Evolutionary conservation across 2,329 filamentous ascomycete species (phyloP), one percentile per base, ranked within the genome.

Genomic region (Cordyceps militaris): DNA sequence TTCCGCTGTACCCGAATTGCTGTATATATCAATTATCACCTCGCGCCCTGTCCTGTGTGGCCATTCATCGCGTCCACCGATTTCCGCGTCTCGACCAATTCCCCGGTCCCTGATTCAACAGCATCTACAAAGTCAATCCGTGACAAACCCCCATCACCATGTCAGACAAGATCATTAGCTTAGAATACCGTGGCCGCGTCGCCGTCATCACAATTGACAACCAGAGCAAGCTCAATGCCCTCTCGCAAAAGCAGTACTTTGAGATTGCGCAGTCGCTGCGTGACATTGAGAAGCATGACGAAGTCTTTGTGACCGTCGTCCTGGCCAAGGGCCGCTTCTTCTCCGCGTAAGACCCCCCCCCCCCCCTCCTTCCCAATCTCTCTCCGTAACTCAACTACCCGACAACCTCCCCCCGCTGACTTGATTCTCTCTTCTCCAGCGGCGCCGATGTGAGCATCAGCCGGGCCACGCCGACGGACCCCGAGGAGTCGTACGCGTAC

Each of bases 131-230:
- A n/a, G 4, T 19, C 23, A n/a, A 10, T 28, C 23, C 14, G 23
- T 14, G 3, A 28, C 24, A 11, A 9, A 24, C 1, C 38, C 10
- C 26, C n/a, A 2, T 13, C 21, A 32, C 23, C 23, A 56, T 56
- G 53, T 1, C 32, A 5, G 53, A 49, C 43, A 50, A 59, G 26
- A 65, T 71, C 63, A 67, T 76, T 62, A 64, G 60, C 9, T 60
- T 76, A 59, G 73, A 76, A 60, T 74, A 74, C 63, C 72, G 67
- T 55, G 73, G 71, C 55, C 73, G 73, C 62, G 67, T 75, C 16
- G 74, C 93, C 67, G 83, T 92, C 68, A 86, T 99, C 71, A 96
- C 90, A 19, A 86, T 99, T 69, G 87, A 92, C 73, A 87, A 89
- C 53, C 82, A 86, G 56, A 82, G 85, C 69, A 97, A 97, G 76